Evolutionary conservation across 2,329 filamentous ascomycete genomes (phyloP).

Genomic region (Ceratocystis variospora): DNA sequence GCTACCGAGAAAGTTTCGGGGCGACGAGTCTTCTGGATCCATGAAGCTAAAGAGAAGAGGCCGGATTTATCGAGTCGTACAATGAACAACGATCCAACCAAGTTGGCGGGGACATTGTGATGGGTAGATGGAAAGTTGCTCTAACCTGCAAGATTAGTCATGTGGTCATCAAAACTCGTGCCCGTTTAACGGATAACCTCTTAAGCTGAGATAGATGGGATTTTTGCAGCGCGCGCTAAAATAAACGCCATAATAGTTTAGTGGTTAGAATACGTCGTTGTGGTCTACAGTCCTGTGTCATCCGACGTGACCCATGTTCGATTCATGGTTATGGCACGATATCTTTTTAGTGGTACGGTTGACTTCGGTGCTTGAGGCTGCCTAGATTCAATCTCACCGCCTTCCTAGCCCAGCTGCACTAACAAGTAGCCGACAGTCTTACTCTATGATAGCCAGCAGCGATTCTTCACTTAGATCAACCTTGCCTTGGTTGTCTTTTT

Average conservation of each 20-base stretch:
- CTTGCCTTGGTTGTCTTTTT: no score
- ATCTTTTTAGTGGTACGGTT: not conserved
- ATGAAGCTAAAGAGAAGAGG: not conserved
- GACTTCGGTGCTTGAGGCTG: no score
- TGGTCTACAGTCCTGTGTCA: slow-evolving; percentile 2
- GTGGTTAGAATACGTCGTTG: slow-evolving; percentile 19
- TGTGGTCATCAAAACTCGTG: not conserved
- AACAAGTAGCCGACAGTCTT: no score
- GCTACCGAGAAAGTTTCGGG: slow-evolving; percentile 13
- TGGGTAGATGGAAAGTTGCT: not conserved
- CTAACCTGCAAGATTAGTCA: not conserved
- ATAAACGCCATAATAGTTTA: slow-evolving; percentile 18
- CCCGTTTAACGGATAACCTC: rapidly evolving
- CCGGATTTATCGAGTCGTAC: not conserved
- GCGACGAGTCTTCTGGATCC: not conserved
- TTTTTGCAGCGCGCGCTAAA: not conserved
- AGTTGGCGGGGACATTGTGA: no score
- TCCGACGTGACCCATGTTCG: slow-evolving; percentile 19
- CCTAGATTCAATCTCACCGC: no score
- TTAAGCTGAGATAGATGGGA: not conserved
- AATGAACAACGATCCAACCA: no score
- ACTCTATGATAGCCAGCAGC: no score
- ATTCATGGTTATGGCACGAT: slow-evolving; percentile 19
- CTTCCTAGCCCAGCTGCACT: no score
- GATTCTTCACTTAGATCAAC: no score